These are phyloP conservation scores for Herpetospermum pedunculosum DNA, from an alignment of 306 rosid genomes.

Conservation along the genomic window DNA sequence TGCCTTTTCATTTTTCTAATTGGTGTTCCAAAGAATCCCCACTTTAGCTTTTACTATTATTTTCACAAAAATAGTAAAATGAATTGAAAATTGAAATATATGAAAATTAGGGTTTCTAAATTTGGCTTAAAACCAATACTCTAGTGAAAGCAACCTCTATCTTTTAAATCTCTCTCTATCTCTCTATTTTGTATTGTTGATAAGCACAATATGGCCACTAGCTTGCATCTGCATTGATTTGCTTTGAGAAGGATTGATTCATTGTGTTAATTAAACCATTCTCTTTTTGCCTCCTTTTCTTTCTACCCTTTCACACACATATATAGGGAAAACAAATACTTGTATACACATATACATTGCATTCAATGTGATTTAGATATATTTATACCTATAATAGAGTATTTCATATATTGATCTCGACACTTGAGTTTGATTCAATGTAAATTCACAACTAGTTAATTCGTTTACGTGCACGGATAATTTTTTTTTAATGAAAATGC, in stretches of 20 bases:
- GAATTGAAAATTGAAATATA: constrained; percentile 2
- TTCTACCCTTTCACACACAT: neutral
- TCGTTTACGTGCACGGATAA: neutral
- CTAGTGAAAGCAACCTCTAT: constrained; percentile 4
- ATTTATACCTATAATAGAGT: neutral
- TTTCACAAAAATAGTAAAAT: constrained; percentile 6
- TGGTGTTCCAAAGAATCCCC: neutral
- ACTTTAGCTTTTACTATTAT: neutral
- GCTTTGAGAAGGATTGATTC: constrained; percentile 6
- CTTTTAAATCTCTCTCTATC: neutral
- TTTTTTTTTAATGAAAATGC: too few relatives aligned
- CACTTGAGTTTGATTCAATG: neutral
- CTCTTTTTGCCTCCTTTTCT: neutral
- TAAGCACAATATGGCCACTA: constrained; percentile 7
- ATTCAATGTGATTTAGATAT: neutral
- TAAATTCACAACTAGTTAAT: neutral
- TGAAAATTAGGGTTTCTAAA: constrained; percentile 8
- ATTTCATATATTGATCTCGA: neutral
- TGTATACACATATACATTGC: neutral
- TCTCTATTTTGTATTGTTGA: neutral
- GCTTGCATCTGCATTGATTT: constrained; percentile 5
- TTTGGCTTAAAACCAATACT: constrained; percentile 13
- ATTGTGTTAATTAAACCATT: neutral
- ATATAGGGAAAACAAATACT: neutral
- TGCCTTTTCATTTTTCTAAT: neutral